These are phyloP conservation scores for Echinochloa phyllopogon DNA, from an alignment of 176 grass and related monocot genomes.

Conservation along the genomic window DNA sequence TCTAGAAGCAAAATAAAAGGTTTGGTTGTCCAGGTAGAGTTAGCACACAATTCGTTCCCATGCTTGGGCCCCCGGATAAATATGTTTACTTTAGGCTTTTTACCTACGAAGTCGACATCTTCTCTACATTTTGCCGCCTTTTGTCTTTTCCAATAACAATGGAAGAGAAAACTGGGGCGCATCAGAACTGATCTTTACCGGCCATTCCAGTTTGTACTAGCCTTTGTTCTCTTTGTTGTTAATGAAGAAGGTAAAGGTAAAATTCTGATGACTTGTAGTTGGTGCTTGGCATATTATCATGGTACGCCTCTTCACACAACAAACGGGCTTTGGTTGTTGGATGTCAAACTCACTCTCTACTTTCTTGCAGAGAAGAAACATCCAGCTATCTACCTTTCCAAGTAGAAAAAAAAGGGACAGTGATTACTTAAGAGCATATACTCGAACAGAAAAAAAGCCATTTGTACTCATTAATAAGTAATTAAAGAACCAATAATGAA, in stretches of 20 bases:
- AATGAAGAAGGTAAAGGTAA: not conserved
- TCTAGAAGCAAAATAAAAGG: not conserved
- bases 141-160: not conserved
- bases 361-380: not conserved
- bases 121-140: not conserved
- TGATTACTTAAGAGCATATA: not conserved
- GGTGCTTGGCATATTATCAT: not conserved
- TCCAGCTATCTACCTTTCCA: not conserved
- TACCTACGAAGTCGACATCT: not conserved
- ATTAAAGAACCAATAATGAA: not conserved
- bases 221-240: not conserved
- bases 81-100: not conserved
- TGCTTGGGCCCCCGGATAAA: not conserved
- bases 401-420: not conserved
- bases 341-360: constrained; percentile 10
- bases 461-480: not conserved
- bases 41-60: not conserved
- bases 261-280: not conserved
- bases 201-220: not conserved
- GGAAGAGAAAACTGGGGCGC: not conserved
- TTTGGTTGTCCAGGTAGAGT: not conserved
- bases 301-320: not conserved
- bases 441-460: not conserved
- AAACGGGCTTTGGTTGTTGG: not conserved
- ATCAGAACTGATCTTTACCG: not conserved